Percentiles rank a stretch among this genome's conserved stretches.
Conservation (phyloP, 345 rosid species). For the Euphorbia tirucalli region DNA sequence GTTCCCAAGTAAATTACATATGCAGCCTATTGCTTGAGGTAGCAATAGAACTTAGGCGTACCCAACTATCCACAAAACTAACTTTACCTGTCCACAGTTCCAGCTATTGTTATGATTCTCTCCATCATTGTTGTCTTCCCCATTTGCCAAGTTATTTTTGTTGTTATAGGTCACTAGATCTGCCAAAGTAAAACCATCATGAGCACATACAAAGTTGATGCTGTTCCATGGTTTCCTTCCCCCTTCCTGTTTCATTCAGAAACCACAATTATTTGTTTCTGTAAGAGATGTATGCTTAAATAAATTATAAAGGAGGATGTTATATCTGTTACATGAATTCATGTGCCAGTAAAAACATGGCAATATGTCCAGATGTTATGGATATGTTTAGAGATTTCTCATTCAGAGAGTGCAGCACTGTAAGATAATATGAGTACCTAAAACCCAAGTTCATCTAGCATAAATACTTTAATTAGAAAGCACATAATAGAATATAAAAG, state of each 20-base stretch:
- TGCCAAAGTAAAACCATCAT: conserved; percentile 89
- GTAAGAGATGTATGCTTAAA: background rate
- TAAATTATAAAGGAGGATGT: background rate
- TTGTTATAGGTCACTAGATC: conserved; percentile 84
- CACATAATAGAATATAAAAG: background rate
- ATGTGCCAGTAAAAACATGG: background rate
- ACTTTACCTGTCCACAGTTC: conserved; percentile 91
- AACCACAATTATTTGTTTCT: conserved; percentile 6
- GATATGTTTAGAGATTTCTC: background rate
- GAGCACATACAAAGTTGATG: conserved; percentile 89
- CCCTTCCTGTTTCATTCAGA: conserved; percentile 59
- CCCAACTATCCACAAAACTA: conserved; percentile 5
- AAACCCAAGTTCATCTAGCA: background rate
- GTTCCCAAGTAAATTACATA: background rate
- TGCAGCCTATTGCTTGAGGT: background rate
- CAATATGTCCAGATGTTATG: background rate
- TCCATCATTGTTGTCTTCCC: conserved; percentile 94
- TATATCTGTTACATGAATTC: background rate
- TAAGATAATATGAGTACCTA: background rate
- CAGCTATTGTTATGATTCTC: conserved; percentile 91
- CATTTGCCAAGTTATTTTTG: conserved; percentile 89
- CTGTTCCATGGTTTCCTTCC: conserved; percentile 97
- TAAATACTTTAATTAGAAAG: background rate
- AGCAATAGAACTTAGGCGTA: background rate
- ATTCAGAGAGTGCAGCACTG: background rate